A percentile compares a stretch with the other conserved stretches of the same genome.
Conservation (phyloP, 2,329 filamentous ascomycete genomes). For the Chlorencoelia australis region DNA sequence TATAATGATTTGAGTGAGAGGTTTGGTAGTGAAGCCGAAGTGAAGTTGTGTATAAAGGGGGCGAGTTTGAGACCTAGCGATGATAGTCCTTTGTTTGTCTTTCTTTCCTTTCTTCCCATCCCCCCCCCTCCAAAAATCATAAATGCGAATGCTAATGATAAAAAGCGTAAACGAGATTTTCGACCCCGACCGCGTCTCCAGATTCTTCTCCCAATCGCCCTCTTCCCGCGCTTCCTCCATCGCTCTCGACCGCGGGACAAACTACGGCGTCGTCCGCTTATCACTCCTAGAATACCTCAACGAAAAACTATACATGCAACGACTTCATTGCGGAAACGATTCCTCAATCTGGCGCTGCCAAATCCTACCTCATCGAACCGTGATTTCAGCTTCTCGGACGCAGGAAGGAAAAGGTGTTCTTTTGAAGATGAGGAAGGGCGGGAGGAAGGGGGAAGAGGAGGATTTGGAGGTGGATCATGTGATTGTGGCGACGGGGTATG, state of each 20-base stretch:
- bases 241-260: conserved; percentile 68
- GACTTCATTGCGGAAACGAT: conserved; percentile 50
- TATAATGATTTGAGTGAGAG: conserved; percentile 77
- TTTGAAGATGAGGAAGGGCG: conserved; percentile 30
- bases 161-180: conserved; percentile 87
- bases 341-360: conserved; percentile 71
- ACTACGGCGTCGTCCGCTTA: conserved; percentile 91
- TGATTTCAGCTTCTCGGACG: conserved; percentile 29
- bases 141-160: conserved; percentile 3
- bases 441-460: conserved; percentile 24
- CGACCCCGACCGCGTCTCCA: conserved; percentile 75
- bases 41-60: conserved; percentile 69
- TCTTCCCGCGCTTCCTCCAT: conserved; percentile 49
- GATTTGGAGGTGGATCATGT: conserved; percentile 63
- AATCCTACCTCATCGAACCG: conserved; percentile 60
- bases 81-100: conserved; percentile 82
- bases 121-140: neutral
- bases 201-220: conserved; percentile 58
- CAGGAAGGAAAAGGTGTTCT: conserved; percentile 18
- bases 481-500: conserved; percentile 82
- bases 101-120: neutral
- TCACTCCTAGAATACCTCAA: conserved; percentile 84
- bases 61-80: conserved; percentile 83
- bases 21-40: conserved; percentile 76
- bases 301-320: conserved; percentile 78